phyloP scores from a whole-genome alignment of 768 basidiomycete species.

The Suillus subalutaceus region DNA sequence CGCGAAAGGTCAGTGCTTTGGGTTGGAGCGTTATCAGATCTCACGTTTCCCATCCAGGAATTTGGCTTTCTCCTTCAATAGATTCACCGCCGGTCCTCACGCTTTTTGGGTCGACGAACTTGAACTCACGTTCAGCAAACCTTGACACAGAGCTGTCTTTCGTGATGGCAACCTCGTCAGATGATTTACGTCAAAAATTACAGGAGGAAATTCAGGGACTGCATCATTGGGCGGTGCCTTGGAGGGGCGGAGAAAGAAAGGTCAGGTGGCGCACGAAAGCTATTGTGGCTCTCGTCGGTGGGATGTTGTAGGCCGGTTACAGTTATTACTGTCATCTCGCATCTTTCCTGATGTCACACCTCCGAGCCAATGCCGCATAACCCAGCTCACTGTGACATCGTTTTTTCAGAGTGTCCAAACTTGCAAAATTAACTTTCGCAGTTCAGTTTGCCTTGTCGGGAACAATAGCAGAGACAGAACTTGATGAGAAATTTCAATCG shows the following conservation, averaged over 20 bases:
- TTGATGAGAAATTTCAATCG: background rate
- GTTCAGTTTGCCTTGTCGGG: background rate
- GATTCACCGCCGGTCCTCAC: constrained; percentile 65
- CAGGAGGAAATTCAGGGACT: constrained; percentile 57
- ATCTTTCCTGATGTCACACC: too few relatives aligned
- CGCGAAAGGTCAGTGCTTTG: constrained; percentile 75
- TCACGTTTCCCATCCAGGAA: constrained; percentile 52
- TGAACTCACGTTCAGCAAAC: constrained; percentile 88
- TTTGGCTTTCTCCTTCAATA: constrained; percentile 75
- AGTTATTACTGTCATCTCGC: background rate
- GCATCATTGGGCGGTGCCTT: constrained; percentile 50
- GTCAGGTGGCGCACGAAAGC: constrained; percentile 67
- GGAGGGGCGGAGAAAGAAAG: constrained; percentile 60
- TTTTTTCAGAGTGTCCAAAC: background rate
- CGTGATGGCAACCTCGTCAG: constrained; percentile 71
- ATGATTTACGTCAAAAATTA: constrained; percentile 49
- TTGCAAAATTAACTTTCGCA: background rate
- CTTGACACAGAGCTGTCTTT: constrained; percentile 94
- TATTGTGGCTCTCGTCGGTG: constrained; percentile 64
- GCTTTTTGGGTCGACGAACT: constrained; percentile 92
- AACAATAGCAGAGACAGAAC: background rate
- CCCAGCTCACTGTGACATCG: background rate
- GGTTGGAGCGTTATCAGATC: background rate
- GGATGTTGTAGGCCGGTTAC: constrained; percentile 56
- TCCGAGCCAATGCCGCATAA: background rate